Conservation (phyloP, 2,329 filamentous ascomycete species). For the Colletotrichum agaves region DNA sequence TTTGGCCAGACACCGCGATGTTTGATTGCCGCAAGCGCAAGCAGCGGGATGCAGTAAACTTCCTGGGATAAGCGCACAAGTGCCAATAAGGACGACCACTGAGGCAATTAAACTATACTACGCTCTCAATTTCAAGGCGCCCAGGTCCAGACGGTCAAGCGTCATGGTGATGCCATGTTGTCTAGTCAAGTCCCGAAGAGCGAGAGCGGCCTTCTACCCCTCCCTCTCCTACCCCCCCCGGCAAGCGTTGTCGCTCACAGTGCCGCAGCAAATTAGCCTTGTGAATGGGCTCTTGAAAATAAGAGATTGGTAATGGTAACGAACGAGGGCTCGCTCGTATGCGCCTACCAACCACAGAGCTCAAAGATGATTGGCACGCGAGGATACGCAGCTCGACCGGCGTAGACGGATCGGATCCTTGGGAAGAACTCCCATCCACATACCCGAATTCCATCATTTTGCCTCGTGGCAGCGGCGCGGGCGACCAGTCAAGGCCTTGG, state of each 20-base stretch:
- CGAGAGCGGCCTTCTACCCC: conserved; percentile 1
- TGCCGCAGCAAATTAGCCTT: conserved; percentile 36
- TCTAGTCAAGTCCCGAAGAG: conserved; percentile 30
- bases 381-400: conserved; percentile 21
- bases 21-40: conserved; percentile 18
- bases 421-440: conserved; percentile 11
- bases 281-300: conserved; percentile 20
- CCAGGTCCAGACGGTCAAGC: conserved; percentile 24
- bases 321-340: conserved; percentile 15
- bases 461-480: conserved; percentile 9
- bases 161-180: conserved; percentile 34
- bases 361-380: conserved; percentile 5
- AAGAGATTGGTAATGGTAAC: conserved; percentile 29
- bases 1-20: conserved; percentile 32
- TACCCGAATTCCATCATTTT: background rate
- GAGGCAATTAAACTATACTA: too few relatives aligned
- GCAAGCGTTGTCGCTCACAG: conserved; percentile 31
- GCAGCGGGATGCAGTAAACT: conserved; percentile 18
- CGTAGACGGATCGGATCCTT: conserved; percentile 29
- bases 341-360: background rate
- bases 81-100: conserved; percentile 34
- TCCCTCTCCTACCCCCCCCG: background rate
- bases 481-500: background rate
- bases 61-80: conserved; percentile 17
- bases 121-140: conserved; percentile 24